Base-by-base conservation (phyloP, 2,329 filamentous ascomycete genomes). In the Fusarium equiseti region DNA sequence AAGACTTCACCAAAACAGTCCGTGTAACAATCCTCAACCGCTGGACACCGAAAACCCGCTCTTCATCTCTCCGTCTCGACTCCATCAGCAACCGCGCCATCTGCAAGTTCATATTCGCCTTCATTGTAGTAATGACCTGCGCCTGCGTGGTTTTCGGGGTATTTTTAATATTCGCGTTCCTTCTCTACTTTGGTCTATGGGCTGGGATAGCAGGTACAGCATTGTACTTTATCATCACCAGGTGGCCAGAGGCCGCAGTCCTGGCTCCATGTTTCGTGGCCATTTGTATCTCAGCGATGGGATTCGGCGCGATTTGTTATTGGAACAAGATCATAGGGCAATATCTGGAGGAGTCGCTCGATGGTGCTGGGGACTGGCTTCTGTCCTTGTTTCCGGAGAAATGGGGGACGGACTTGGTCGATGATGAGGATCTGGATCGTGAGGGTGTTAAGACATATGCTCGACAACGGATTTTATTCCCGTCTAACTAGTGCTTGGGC, bases 371-470 rank as follows among this genome's bases (percentile, higher is more conserved):
- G 8, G 12, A n/a, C 3, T 35, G n/a, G 49, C 12, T 54, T 13
- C 38, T 15, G 29, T 35, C 16, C 2, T 12, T 46, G 11, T 58
- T 54, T 43, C 67, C 67, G 6, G 62, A 59, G 16, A 52, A 51
- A 5, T 70, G 67, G 63, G 35, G 8, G 15, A 38, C 54, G 40
- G 67, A 70, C 22, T 27, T 32, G 18, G 67, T 71, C 8, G 67
- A 71, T 29, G 67, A 71, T 22, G 67, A 70, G 29, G 67, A 70
- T 26, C 27, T 70, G 35, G 62, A 45, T 32, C 49, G 51, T 12
- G 67, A 70, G 38, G 67, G 67, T 0, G 56, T 70, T 4, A 52
- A 50, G 22, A 68, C 68, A 27, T 67, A 62, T 1, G 87, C 87
- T 0, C 82, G 62, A 2, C 62, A 66, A 18, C 52, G 40, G 5